phyloP scores from a whole-genome alignment of 495 filamentous ascomycete genomes.

The Parathielavia appendiculata region DNA sequence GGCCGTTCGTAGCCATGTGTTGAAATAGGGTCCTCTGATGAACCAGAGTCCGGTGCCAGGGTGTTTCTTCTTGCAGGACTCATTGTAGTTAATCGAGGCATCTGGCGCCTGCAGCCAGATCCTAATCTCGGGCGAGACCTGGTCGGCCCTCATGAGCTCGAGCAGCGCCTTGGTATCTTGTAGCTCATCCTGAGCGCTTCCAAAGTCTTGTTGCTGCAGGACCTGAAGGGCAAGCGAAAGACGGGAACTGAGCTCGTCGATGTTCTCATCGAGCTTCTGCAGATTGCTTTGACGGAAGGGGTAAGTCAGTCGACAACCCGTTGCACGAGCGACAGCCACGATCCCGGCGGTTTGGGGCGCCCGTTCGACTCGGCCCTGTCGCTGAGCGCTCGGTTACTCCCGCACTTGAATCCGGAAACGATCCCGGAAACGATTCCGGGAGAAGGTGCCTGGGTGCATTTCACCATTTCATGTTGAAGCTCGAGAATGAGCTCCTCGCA shows the following conservation, averaged over 20 bases:
- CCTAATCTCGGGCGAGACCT: neutral
- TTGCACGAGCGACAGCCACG: neutral
- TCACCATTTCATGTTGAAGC: neutral
- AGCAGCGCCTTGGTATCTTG: neutral
- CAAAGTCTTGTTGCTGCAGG: constrained; percentile 1
- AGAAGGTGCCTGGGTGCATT: neutral
- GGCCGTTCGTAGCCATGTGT: neutral
- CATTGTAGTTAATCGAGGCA: constrained; percentile 7
- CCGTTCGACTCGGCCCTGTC: too few species aligned
- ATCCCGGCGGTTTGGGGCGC: too few species aligned
- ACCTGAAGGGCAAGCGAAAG: neutral
- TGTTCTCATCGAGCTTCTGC: constrained; percentile 9
- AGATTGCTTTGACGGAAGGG: constrained; percentile 6
- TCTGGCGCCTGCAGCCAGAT: neutral
- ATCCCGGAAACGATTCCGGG: too few species aligned
- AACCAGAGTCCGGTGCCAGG: constrained; percentile 12
- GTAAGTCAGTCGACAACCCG: neutral
- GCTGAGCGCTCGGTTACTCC: too few species aligned
- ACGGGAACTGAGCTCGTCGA: constrained; percentile 2
- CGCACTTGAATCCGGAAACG: too few species aligned
- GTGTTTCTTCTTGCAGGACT: constrained; percentile 10
- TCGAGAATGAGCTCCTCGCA: constrained; percentile 5
- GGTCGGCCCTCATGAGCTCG: neutral
- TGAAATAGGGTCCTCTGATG: neutral
- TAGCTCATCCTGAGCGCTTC: neutral